A percentile compares a stretch with the other conserved stretches of the same genome.
These are phyloP conservation scores for Paramecium sonneborni DNA, from an alignment of 73 alveolate genomes.

Conservation along the genomic window DNA sequence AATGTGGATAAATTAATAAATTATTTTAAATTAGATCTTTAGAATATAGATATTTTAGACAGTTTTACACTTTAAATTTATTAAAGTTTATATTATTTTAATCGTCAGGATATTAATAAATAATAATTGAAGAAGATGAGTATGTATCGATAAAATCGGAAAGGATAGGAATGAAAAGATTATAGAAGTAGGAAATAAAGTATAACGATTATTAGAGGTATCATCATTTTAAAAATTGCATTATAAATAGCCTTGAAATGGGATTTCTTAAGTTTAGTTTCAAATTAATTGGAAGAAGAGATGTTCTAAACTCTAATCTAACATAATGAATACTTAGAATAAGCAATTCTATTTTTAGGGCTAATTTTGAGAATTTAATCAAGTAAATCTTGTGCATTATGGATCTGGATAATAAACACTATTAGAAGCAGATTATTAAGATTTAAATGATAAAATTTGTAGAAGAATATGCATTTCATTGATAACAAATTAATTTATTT, in stretches of 20 bases:
- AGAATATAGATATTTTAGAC: no score
- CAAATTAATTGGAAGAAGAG: neutral
- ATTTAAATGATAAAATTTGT: slow-evolving; percentile 42
- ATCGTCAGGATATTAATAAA: no score
- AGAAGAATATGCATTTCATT: slow-evolving; percentile 53
- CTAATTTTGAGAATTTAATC: slow-evolving; percentile 58
- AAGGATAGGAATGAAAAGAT: neutral
- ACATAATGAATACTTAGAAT: neutral
- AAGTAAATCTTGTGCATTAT: slow-evolving; percentile 36
- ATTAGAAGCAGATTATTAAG: neutral
- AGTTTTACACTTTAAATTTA: no score
- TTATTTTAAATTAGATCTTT: no score
- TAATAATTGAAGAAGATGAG: no score
- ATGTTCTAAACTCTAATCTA: slow-evolving; percentile 2
- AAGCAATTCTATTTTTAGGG: slow-evolving; percentile 50
- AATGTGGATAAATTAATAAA: no score
- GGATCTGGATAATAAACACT: slow-evolving; percentile 34
- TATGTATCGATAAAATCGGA: no score
- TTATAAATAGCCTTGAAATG: neutral
- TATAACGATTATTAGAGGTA: neutral
- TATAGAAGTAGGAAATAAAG: no score
- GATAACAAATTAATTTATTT: slow-evolving; percentile 38
- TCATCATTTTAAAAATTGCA: slow-evolving; percentile 20
- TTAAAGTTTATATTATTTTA: no score
- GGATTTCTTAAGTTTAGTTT: neutral